phyloP scores from a whole-genome alignment of 2,329 filamentous ascomycete species.

The Microcera coccophila region DNA sequence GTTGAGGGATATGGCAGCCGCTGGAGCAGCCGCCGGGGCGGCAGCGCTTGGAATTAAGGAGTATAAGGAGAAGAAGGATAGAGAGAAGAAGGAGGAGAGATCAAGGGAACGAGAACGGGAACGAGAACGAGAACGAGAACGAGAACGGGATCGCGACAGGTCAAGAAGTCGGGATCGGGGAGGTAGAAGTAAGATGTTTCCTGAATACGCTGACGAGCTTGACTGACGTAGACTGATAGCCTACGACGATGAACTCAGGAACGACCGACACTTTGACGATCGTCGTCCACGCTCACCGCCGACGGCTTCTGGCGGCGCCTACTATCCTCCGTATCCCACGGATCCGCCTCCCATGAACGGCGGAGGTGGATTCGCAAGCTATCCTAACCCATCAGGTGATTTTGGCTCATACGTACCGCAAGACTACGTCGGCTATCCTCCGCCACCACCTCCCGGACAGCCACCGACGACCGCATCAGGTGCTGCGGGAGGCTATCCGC shows the following conservation, averaged over 20 bases:
- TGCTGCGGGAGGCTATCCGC: constrained; percentile 25
- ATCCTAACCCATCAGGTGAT: constrained; percentile 34
- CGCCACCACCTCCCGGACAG: constrained; percentile 32
- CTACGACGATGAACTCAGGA: constrained; percentile 25
- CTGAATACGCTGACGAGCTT: constrained; percentile 3
- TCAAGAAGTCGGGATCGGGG: constrained; percentile 29
- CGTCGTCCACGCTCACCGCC: constrained; percentile 44
- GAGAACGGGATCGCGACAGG: constrained; percentile 10
- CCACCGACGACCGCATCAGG: constrained; percentile 12
- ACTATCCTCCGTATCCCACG: constrained; percentile 42
- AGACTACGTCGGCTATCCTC: constrained; percentile 41
- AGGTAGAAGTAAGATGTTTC: constrained; percentile 25
- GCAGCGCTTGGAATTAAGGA: constrained; percentile 62
- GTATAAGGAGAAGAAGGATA: constrained; percentile 45
- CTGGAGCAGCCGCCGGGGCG: constrained; percentile 58
- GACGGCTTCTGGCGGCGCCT: constrained; percentile 50
- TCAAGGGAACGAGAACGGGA: constrained; percentile 32
- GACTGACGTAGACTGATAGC: constrained; percentile 12
- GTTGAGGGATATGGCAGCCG: constrained; percentile 53
- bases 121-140: constrained; percentile 19
- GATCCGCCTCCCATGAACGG: constrained; percentile 22
- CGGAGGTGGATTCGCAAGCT: constrained; percentile 35
- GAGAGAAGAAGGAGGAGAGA: constrained; percentile 32
- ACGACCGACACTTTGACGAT: constrained; percentile 35
- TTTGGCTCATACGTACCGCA: constrained; percentile 41